phyloP scores from a whole-genome alignment of 2,329 filamentous ascomycete species.

The Curvularia verruculosa region DNA sequence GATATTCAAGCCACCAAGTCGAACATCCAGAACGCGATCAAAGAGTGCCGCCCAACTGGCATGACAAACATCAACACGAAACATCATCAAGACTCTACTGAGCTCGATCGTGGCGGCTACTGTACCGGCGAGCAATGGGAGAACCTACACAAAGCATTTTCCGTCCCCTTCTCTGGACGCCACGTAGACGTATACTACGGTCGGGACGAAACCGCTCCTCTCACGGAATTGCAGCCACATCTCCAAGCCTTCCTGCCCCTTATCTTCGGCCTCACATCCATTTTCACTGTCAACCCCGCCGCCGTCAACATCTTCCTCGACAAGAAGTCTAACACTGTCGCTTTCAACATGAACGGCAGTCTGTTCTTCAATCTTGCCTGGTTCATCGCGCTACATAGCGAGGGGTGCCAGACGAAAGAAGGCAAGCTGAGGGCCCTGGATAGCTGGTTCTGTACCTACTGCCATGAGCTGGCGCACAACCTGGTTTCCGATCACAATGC shows the following conservation, averaged over 20 bases:
- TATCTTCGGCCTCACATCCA: slow-evolving; percentile 42
- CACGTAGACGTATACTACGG: slow-evolving; percentile 48
- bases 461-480: slow-evolving; percentile 96
- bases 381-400: slow-evolving; percentile 76
- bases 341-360: slow-evolving; percentile 86
- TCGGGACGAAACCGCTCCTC: slow-evolving; percentile 33
- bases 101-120: slow-evolving; percentile 47
- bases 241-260: slow-evolving; percentile 42
- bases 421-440: slow-evolving; percentile 60
- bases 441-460: slow-evolving; percentile 94
- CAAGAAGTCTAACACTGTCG: slow-evolving; percentile 77
- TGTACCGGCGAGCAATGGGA: slow-evolving; percentile 48
- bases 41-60: slow-evolving; percentile 44
- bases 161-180: slow-evolving; percentile 41
- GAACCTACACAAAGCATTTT: slow-evolving; percentile 47
- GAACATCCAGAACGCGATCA: slow-evolving; percentile 48
- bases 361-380: slow-evolving; percentile 94
- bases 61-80: slow-evolving; percentile 42
- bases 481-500: slow-evolving; percentile 72
- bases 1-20: slow-evolving; percentile 45
- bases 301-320: slow-evolving; percentile 90
- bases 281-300: slow-evolving; percentile 70
- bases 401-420: slow-evolving; percentile 30
- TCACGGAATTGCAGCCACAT: slow-evolving; percentile 34
- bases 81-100: slow-evolving; percentile 46